Evolutionary conservation across 83 land plant species (phyloP).

Genomic region (Isoetes engelmannii): DNA sequence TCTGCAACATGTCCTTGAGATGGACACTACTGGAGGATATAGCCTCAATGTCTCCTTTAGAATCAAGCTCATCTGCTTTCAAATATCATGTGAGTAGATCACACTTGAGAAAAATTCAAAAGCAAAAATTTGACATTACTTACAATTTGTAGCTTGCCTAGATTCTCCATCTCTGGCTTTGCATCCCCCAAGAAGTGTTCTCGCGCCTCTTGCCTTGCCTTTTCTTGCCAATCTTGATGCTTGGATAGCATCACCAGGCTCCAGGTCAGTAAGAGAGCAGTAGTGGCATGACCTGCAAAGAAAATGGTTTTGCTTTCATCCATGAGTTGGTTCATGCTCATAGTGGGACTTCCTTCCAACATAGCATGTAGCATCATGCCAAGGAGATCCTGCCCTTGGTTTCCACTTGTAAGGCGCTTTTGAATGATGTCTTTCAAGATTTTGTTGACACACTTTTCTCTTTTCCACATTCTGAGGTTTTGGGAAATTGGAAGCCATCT

Average conservation of each 20-base stretch:
- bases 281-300: constrained; percentile 14
- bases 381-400: neutral
- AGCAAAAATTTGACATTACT: neutral
- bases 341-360: neutral
- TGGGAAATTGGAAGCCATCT: neutral
- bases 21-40: constrained; percentile 5
- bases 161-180: neutral
- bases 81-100: neutral
- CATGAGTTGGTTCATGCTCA: constrained; percentile 6
- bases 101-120: neutral
- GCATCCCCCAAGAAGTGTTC: neutral
- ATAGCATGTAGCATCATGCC: constrained; percentile 12
- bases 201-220: constrained; percentile 6
- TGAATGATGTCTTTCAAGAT: neutral
- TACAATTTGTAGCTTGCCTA: constrained; percentile 3
- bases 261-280: constrained; percentile 8
- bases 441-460: constrained; percentile 6
- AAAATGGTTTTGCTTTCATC: constrained; percentile 12
- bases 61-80: constrained; percentile 5
- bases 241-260: neutral
- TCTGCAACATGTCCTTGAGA: neutral
- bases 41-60: constrained; percentile 4
- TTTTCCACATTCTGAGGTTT: neutral
- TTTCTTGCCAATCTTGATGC: constrained; percentile 6
- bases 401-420: neutral